Evolutionary conservation across 768 basidiomycete genomes (phyloP).

Genomic region (Grammothele lineata): DNA sequence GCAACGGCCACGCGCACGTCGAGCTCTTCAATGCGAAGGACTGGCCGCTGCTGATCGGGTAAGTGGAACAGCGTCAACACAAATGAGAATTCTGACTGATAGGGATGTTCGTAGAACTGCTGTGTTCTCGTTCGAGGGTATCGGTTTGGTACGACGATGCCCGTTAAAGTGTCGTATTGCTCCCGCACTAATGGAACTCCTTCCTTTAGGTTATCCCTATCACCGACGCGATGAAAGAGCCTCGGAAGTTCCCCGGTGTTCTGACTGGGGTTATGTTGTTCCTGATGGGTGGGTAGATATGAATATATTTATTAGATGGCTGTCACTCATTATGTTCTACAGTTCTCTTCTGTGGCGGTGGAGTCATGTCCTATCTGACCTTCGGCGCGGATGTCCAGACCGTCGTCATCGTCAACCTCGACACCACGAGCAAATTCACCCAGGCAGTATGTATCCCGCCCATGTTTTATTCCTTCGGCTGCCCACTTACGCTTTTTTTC

Average conservation of each 20-base stretch:
- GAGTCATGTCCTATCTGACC: conserved; percentile 80
- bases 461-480: conserved; percentile 16
- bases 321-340: conserved; percentile 2
- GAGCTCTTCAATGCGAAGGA: conserved; percentile 84
- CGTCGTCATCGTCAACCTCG: conserved; percentile 92
- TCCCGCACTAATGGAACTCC: conserved; percentile 4
- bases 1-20: conserved; percentile 72
- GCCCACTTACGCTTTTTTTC: too few relatives aligned
- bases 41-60: conserved; percentile 93
- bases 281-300: conserved; percentile 60
- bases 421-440: conserved; percentile 77
- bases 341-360: conserved; percentile 87
- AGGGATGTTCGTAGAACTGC: conserved; percentile 69
- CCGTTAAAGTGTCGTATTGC: background rate
- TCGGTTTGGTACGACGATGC: conserved; percentile 71
- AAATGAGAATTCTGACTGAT: too few relatives aligned
- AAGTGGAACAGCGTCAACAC: too few relatives aligned
- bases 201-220: conserved; percentile 78
- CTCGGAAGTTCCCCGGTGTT: conserved; percentile 85
- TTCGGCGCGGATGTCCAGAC: conserved; percentile 88
- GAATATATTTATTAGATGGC: too few relatives aligned
- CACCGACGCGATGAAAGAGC: conserved; percentile 95
- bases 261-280: conserved; percentile 91
- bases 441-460: conserved; percentile 59
- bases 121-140: conserved; percentile 97